These are phyloP conservation scores for Podospora pseudocomata DNA, from an alignment of 495 filamentous ascomycete genomes.

Conservation along the genomic window DNA sequence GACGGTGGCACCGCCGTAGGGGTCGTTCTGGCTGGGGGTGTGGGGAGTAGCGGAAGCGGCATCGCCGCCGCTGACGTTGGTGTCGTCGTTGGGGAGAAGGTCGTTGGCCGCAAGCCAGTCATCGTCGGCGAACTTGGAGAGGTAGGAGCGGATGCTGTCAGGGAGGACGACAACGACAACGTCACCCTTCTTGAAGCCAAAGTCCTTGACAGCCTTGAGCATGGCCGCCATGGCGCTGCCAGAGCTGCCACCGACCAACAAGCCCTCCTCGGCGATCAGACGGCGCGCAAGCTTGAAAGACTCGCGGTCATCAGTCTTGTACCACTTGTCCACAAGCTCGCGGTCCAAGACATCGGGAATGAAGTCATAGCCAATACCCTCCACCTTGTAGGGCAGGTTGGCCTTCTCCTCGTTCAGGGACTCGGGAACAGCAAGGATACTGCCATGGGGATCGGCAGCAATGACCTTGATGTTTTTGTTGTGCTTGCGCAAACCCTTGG, in stretches of 20 bases:
- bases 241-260: conserved; percentile 91
- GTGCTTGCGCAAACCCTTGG: conserved; percentile 82
- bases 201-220: conserved; percentile 71
- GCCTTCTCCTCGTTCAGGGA: conserved; percentile 70
- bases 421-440: conserved; percentile 77
- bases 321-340: conserved; percentile 83
- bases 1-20: conserved; percentile 71
- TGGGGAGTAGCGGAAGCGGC: conserved; percentile 18
- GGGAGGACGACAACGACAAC: conserved; percentile 87
- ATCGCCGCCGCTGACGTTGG: conserved; percentile 45
- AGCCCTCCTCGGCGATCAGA: conserved; percentile 89
- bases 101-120: conserved; percentile 97
- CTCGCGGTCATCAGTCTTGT: conserved; percentile 92
- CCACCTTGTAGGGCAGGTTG: conserved; percentile 91
- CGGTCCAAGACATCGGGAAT: conserved; percentile 90
- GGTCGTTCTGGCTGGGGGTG: conserved; percentile 44
- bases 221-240: conserved; percentile 89
- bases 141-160: conserved; percentile 93
- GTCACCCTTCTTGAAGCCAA: conserved; percentile 68
- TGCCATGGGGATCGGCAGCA: conserved; percentile 87
- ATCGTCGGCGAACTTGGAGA: conserved; percentile 98
- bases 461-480: conserved; percentile 78
- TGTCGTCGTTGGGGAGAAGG: conserved; percentile 55
- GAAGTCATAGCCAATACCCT: conserved; percentile 98
- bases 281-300: conserved; percentile 85